Evolutionary conservation across 2,329 filamentous ascomycete species (phyloP).

Genomic region (Sporothrix euskadiensis): DNA sequence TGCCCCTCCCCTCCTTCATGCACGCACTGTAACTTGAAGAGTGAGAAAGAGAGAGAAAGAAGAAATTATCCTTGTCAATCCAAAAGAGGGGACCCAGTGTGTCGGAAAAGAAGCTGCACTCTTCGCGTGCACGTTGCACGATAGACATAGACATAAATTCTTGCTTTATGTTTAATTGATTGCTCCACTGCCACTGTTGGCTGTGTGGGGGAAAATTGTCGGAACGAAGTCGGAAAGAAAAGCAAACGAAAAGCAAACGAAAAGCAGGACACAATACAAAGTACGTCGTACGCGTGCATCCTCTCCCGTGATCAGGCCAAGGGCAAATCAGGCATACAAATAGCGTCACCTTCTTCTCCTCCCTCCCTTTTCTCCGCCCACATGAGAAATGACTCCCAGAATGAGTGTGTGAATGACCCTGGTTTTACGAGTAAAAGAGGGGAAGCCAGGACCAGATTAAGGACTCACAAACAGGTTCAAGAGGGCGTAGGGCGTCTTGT

Average conservation of each 20-base stretch:
- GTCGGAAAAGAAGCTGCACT: not conserved
- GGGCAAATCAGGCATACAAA: constrained; percentile 1
- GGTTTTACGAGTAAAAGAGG: not conserved
- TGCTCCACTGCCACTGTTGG: not conserved
- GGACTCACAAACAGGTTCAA: too few relatives aligned
- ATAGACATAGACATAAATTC: too few relatives aligned
- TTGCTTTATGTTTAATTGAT: not conserved
- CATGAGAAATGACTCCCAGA: not conserved
- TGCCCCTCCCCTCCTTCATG: not conserved
- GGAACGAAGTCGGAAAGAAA: not conserved
- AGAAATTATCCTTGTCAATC: not conserved
- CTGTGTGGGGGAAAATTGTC: not conserved
- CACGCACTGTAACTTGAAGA: not conserved
- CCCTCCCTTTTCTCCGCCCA: not conserved
- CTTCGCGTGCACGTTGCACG: too few relatives aligned
- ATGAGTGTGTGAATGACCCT: not conserved
- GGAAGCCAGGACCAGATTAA: not conserved
- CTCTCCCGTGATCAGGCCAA: constrained; percentile 1
- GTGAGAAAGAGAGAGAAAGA: not conserved
- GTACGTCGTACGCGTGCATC: not conserved
- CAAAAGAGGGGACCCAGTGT: not conserved
- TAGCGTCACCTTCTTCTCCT: not conserved
- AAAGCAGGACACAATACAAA: not conserved
- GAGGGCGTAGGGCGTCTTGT: not conserved
- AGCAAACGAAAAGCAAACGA: not conserved